Evolutionary conservation across 306 rosid genomes (phyloP).

Genomic region (Castanea crenata): DNA sequence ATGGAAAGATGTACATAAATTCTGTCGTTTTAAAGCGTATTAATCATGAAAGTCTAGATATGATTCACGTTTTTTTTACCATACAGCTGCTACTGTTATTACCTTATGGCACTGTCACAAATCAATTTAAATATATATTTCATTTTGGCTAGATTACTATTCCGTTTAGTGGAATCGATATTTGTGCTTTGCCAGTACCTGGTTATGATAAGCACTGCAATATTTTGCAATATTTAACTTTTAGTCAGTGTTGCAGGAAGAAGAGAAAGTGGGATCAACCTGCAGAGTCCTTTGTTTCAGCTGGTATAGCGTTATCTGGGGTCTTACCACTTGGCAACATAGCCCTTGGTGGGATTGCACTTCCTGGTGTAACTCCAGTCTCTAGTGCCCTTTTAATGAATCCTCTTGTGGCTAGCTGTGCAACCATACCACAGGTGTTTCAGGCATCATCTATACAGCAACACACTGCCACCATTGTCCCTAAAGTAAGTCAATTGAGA

Average conservation of each 20-base stretch:
- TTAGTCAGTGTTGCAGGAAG: slow-evolving; percentile 44
- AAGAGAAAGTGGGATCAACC: slow-evolving; percentile 99
- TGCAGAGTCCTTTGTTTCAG: slow-evolving; percentile 63
- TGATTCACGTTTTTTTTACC: not conserved
- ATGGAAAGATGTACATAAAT: not conserved
- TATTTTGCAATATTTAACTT: not conserved
- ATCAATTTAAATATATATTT: not conserved
- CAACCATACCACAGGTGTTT: slow-evolving; percentile 29
- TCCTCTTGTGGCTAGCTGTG: slow-evolving; percentile 36
- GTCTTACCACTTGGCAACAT: slow-evolving; percentile 44
- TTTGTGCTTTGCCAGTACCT: not conserved
- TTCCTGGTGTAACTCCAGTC: slow-evolving; percentile 31
- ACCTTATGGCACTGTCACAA: not conserved
- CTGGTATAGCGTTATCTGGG: slow-evolving; percentile 51
- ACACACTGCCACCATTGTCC: slow-evolving; percentile 37
- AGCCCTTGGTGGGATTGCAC: slow-evolving; percentile 38
- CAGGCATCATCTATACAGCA: slow-evolving; percentile 41
- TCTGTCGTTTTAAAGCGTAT: not conserved
- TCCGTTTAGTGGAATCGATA: not conserved
- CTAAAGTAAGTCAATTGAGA: slow-evolving; percentile 58
- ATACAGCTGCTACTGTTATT: not conserved
- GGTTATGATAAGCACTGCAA: not conserved
- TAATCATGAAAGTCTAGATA: not conserved
- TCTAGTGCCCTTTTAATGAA: slow-evolving; percentile 30
- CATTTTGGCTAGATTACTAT: not conserved